Conservation (phyloP, 805 yeast genomes). For the Zygosaccharomyces gambellarensis region DNA sequence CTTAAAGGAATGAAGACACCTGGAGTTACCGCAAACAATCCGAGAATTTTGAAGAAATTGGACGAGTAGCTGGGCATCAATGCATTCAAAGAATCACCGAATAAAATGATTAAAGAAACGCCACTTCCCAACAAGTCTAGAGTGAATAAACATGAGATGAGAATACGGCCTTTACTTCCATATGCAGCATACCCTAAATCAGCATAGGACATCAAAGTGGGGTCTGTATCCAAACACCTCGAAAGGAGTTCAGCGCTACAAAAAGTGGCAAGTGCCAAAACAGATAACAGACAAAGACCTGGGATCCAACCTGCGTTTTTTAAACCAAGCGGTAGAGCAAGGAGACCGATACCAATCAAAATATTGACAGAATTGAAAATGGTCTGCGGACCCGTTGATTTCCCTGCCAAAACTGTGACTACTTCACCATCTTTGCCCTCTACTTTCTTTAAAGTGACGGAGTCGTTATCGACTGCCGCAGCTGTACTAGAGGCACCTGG, state of each 20-base stretch:
- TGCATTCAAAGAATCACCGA: constrained; percentile 80
- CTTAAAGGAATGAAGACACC: constrained; percentile 76
- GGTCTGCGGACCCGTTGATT: constrained; percentile 75
- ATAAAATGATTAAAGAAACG: constrained; percentile 71
- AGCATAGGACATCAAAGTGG: constrained; percentile 77
- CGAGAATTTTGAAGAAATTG: constrained; percentile 57
- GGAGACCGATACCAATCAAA: constrained; percentile 68
- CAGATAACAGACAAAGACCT: constrained; percentile 54
- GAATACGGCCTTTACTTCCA: constrained; percentile 68
- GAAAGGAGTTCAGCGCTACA: constrained; percentile 75
- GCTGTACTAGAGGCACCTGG: constrained; percentile 42
- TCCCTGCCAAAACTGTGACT: constrained; percentile 71
- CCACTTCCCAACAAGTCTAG: constrained; percentile 77
- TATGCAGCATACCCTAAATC: constrained; percentile 85
- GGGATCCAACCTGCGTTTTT: constrained; percentile 64
- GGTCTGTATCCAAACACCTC: constrained; percentile 73
- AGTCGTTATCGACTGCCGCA: constrained; percentile 42
- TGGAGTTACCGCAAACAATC: constrained; percentile 70
- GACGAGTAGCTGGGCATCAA: constrained; percentile 51
- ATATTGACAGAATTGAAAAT: constrained; percentile 74
- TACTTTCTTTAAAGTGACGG: constrained; percentile 53
- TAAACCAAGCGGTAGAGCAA: constrained; percentile 68
- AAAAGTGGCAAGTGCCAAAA: constrained; percentile 64
- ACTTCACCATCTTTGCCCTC: constrained; percentile 68
- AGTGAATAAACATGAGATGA: constrained; percentile 70